Evolutionary conservation across 192 early-diverging fungal species (phyloP).

Genomic region (Pilaira anomala): DNA sequence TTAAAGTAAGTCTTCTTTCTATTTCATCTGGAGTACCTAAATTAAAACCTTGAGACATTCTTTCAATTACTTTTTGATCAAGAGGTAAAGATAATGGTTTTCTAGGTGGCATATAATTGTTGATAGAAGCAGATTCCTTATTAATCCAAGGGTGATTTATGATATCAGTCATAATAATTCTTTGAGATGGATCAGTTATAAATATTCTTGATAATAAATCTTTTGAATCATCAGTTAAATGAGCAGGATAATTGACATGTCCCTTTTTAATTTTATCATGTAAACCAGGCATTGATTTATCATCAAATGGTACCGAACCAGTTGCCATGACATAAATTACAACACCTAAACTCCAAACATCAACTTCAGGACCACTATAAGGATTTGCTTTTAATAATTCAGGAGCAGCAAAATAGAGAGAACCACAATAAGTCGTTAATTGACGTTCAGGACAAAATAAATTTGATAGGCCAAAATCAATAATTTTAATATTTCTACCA

Average conservation of each 20-base stretch:
- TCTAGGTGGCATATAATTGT: conserved; percentile 63
- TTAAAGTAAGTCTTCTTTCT: conserved; percentile 41
- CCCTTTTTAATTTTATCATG: conserved; percentile 84
- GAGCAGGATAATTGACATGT: conserved; percentile 68
- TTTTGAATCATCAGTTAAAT: conserved; percentile 56
- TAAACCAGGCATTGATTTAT: conserved; percentile 79
- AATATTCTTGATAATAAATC: conserved; percentile 69
- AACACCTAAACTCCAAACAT: conserved; percentile 86
- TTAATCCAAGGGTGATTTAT: conserved; percentile 74
- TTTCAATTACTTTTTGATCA: conserved; percentile 55
- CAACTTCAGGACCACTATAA: conserved; percentile 83
- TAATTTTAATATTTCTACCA: conserved; percentile 69
- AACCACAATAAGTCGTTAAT: conserved; percentile 60
- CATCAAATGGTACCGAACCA: conserved; percentile 83
- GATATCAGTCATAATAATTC: conserved; percentile 71
- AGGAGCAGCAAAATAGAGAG: conserved; percentile 81
- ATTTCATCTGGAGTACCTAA: conserved; percentile 70
- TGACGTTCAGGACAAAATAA: conserved; percentile 52
- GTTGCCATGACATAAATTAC: conserved; percentile 84
- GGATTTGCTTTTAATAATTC: conserved; percentile 80
- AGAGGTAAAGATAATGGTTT: conserved; percentile 52
- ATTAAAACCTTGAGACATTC: conserved; percentile 69
- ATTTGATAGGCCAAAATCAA: conserved; percentile 89
- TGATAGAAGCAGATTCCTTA: conserved; percentile 58
- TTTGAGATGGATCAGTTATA: conserved; percentile 62